Conservation (phyloP, 1,284 basidiomycete species). For the Taiwanofungus camphoratus region DNA sequence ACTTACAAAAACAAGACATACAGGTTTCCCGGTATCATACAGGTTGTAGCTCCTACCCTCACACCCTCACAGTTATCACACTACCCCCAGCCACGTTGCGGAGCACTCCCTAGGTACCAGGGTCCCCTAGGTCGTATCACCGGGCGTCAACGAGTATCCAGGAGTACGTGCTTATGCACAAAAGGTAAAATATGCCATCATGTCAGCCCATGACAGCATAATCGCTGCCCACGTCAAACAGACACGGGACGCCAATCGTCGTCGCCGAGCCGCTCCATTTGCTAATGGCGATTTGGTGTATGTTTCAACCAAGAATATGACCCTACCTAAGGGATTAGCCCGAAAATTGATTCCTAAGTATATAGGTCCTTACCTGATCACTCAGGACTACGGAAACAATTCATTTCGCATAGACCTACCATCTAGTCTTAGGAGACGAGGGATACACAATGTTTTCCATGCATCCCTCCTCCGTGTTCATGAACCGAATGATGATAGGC, state of each 20-base stretch:
- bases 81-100: too few species aligned
- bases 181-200: conserved; percentile 9
- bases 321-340: conserved; percentile 14
- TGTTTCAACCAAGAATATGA: conserved; percentile 30
- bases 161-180: conserved; percentile 15
- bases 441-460: conserved; percentile 28
- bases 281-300: conserved; percentile 27
- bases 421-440: conserved; percentile 1
- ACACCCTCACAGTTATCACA: too few species aligned
- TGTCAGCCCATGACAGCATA: conserved; percentile 8
- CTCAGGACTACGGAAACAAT: conserved; percentile 1
- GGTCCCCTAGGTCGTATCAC: too few species aligned
- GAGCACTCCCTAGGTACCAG: too few species aligned
- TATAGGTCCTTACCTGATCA: conserved; percentile 16
- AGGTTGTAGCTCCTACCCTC: too few species aligned
- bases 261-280: conserved; percentile 13
- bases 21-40: too few species aligned
- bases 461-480: conserved; percentile 21
- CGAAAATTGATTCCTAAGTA: conserved; percentile 23
- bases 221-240: conserved; percentile 13
- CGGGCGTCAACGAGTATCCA: not conserved
- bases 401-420: conserved; percentile 7
- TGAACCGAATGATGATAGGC: conserved; percentile 21
- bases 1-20: too few species aligned
- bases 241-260: conserved; percentile 3